These are phyloP conservation scores for Firmiana major DNA, from an alignment of 345 rosid genomes.

Conservation along the genomic window DNA sequence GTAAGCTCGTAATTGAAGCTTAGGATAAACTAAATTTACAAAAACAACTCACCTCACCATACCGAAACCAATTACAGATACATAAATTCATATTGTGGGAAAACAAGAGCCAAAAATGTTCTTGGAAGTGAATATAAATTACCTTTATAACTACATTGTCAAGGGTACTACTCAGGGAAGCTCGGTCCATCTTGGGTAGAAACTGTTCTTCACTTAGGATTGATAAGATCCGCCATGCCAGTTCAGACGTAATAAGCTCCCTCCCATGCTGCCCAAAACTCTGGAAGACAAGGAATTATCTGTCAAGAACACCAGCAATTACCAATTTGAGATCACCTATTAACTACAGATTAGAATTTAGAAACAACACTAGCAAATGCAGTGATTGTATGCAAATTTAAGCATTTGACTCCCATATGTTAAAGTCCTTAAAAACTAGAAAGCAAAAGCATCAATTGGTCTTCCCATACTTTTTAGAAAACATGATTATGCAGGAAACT, in stretches of 20 bases:
- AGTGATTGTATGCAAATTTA: not conserved
- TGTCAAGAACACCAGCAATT: conserved; percentile 79
- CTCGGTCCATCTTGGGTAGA: conserved; percentile 41
- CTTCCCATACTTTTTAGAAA: not conserved
- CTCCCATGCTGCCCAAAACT: conserved; percentile 99
- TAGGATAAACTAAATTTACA: not conserved
- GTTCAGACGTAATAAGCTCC: conserved; percentile 95
- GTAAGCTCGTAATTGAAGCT: not conserved
- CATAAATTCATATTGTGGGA: not conserved
- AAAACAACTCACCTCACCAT: not conserved
- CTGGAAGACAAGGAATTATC: conserved; percentile 99
- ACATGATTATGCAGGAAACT: conserved; percentile 28
- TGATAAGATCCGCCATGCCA: conserved; percentile 75
- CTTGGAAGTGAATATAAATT: not conserved
- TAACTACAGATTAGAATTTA: conserved; percentile 23
- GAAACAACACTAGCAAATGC: conserved; percentile 1
- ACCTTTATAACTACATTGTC: conserved; percentile 85
- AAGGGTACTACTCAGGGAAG: conserved; percentile 44
- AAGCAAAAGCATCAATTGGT: not conserved
- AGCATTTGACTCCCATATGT: not conserved
- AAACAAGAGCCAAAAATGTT: conserved; percentile 4
- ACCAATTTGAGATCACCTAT: conserved; percentile 48
- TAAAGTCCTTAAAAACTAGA: not conserved
- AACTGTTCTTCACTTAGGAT: conserved; percentile 85
- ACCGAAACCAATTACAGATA: not conserved